phyloP scores from a whole-genome alignment of 345 rosid species.

The Carallia brachiata region DNA sequence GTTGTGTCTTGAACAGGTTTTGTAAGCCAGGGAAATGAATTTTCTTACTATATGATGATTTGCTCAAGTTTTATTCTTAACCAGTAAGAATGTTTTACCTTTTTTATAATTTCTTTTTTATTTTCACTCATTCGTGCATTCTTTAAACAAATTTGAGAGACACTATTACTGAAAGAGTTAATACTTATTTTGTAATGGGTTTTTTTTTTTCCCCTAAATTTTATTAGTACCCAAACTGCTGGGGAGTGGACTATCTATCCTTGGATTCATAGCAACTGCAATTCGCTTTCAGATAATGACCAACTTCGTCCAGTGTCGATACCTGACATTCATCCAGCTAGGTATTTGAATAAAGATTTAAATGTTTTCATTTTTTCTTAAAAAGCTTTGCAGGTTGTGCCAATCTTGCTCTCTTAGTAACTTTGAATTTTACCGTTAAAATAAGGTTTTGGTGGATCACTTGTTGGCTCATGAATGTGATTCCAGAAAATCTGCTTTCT shows the following conservation, averaged over 20 bases:
- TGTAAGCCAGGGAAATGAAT: slow-evolving; percentile 95
- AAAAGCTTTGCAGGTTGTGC: slow-evolving; percentile 3
- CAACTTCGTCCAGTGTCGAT: slow-evolving; percentile 76
- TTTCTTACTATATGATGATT: slow-evolving; percentile 99
- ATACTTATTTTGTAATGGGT: not conserved
- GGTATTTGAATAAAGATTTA: slow-evolving; percentile 40
- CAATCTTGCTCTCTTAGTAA: not conserved
- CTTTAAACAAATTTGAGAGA: not conserved
- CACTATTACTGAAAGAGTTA: not conserved
- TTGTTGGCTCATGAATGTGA: no score
- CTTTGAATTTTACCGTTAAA: no score
- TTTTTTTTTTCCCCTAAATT: not conserved
- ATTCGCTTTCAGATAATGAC: slow-evolving; percentile 84
- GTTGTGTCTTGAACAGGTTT: slow-evolving; percentile 62
- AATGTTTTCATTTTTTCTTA: not conserved
- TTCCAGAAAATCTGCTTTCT: no score
- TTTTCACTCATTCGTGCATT: slow-evolving; percentile 5
- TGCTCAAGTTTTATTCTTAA: slow-evolving; percentile 97
- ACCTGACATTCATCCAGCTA: slow-evolving; percentile 96
- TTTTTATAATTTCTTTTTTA: not conserved
- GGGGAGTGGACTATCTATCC: slow-evolving; percentile 93
- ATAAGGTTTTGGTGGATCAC: no score
- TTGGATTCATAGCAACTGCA: slow-evolving; percentile 97
- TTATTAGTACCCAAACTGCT: slow-evolving; percentile 46
- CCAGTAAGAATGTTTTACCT: slow-evolving; percentile 46